A percentile compares a stretch with the other conserved stretches of the same genome.
Conservation (phyloP, 305 asterid species). For the Caryopteris hybrid region DNA sequence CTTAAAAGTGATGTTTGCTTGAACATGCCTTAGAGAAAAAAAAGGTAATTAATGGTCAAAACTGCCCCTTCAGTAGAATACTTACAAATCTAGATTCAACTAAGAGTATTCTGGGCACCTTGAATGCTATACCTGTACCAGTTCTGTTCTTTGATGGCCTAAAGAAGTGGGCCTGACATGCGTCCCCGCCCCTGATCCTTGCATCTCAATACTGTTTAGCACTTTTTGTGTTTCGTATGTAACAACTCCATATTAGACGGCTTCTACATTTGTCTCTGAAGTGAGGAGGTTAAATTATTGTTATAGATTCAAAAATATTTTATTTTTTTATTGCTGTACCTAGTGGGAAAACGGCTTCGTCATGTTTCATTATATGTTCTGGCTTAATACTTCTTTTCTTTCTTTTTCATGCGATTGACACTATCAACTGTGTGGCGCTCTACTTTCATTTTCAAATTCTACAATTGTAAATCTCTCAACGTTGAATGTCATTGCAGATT, state of each 20-base stretch:
- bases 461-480: neutral
- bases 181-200: too few species aligned
- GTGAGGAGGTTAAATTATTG: too few species aligned
- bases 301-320: too few species aligned
- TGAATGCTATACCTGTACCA: neutral
- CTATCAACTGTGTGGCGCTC: too few species aligned
- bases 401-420: too few species aligned
- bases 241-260: neutral
- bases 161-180: too few species aligned
- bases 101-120: neutral
- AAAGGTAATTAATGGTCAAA: neutral
- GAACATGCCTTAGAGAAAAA: neutral
- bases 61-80: neutral
- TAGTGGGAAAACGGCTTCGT: too few species aligned
- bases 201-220: neutral
- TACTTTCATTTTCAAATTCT: neutral
- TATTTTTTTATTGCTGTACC: neutral
- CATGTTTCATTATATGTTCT: neutral
- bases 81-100: neutral
- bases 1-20: neutral
- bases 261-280: neutral
- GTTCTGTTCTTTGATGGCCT: neutral
- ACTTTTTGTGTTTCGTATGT: neutral
- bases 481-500: slow-evolving; percentile 21
- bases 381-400: neutral